Evolutionary conservation across 202 grass and related monocot species (phyloP), one percentile per base, ranked within the genome.

Genomic region (Cymbopogon flexuosus): DNA sequence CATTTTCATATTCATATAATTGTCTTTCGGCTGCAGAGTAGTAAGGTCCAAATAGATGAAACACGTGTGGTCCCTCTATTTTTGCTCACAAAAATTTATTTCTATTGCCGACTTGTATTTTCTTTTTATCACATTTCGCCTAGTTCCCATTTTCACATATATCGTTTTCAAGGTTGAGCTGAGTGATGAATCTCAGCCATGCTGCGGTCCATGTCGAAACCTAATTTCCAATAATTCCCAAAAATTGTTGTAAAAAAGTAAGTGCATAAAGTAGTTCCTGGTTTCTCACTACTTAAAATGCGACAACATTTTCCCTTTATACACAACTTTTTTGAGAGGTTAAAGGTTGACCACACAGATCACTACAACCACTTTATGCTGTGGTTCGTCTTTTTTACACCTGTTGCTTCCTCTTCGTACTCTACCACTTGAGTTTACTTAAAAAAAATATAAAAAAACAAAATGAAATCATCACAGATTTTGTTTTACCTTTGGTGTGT

Each of bases 331-430:
- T 77, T 77, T 39, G 4, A 51, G 57, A 52, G 45, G 82, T 35
- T 82, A 62, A 85, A 68, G 60, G 78, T 79, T 79, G 78, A 89
- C 73, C 67, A 79, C 58, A 86, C 61, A 68, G 34, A 63, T 86
- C 46, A 65, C 31, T 51, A 77, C 31, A 41, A 72, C 59, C 70
- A 59, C 35, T 46, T 58, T 23, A 62, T 84, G 47, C 68, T 58
- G 8, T 65, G 33, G 3, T 42, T 29, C 51, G 31, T 72, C 42
- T 29, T 30, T 35, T 52, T 31, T 68, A 70, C 29, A 8, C 39
- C 29, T 83, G 19, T 72, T 70, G 30, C 45, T 46, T 84, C 23
- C 46, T 86, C 33, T 69, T 3, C 13, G 1, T 52, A n/a, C 29
- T 57, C 27, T 59, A n/a, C 21, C 35, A 81, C 72, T 78, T 68